Evolutionary conservation across 75 land plant genomes (phyloP), one percentile per base, ranked within the genome.

Genomic region (Picea glauca): DNA sequence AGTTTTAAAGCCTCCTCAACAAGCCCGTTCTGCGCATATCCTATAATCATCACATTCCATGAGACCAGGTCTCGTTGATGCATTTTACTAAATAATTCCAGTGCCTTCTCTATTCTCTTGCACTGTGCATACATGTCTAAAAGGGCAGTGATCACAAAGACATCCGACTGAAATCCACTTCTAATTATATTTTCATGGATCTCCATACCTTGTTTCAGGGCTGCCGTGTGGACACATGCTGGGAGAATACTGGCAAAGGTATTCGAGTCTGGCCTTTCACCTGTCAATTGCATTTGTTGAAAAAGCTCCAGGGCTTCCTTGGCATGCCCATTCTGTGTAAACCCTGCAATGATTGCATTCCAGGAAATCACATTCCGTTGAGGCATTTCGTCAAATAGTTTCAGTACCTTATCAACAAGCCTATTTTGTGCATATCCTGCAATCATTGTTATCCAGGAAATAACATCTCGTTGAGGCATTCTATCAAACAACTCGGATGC

Each of bases 11-110:
- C 86, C 14, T 56, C 58, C 54, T 73, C 56, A 3, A 76, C 67
- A 18, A 78, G 62, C 15, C 82, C 86, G 74, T 38, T 60, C 26
- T 76, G 78, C 60, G 72, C 83, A 82, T 82, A 79, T 7, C 61
- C 87, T 0, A 78, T 73, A 15, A 75, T 58, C 81, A 87, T 66
- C 0, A 73, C 75, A 64, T 77, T 87, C 87, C 84, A 81, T 13
- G 87, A 78, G 3, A 86, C 74, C 58, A 66, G 6, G 31, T 80
- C 80, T 62, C 65, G 50, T 13, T 43, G 3, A 12, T 31, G n/a
- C n/a, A 50, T 68, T 9, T n/a, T 46, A 20, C 35, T 58, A 73
- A 86, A 86, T 56, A 83, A 31, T 0, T 54, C 7, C 3, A 35
- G 43, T 60, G 85, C 82, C 5, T 83, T 85, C 14, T 72, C 62